Base-by-base conservation (phyloP, 164 flowering plant genomes). In the Vitis rotundifolia region DNA sequence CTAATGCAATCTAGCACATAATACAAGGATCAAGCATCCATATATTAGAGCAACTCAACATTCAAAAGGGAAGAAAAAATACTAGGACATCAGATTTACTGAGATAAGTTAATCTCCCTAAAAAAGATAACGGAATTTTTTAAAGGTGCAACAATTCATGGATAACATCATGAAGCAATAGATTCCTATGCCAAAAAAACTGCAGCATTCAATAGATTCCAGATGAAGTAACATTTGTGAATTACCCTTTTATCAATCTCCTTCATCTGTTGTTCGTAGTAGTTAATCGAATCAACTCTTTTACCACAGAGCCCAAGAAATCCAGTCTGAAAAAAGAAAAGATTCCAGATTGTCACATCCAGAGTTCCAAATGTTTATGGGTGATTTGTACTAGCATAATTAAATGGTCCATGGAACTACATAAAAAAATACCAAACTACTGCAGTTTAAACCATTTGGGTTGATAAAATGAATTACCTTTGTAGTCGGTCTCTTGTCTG, bases 281-380 rank as follows among this genome's bases (percentile, higher is more conserved):
- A 92, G 31, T 93, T 93, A 72, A 96, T 87, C 18, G 97, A 68
- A 81, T 96, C 99, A 68, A 93, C 95, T 68, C 56, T 85, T 68
- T 78, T 58, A 28, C 99, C 99, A 73, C 90, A 89, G 16, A 92
- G 84, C 59, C 99, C 98, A 59, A 87, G 80, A 73, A 87, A 91
- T 66, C 97, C 97, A 26, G 29, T 87, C 99, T 93, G 89, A 63
- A 74, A 72, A 60, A 69, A 31, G 3, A 51, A 66, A 64, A 29
- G 47, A 65, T 48, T 22, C 28, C 5, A 59, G 62, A 29, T 5
- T 31, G 31, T 63, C 37, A 73, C 44, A 37, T 29, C n/a, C 47
- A 11, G 22, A 53, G n/a, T 16, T 31, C 60, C 18, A 18, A 60
- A 11, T 31, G 55, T 10, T 7, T 22, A 56, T 44, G 9, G 12